A percentile compares a stretch with the other conserved stretches of the same genome.
Conservation (phyloP, 169 alveolate species). For the Cryptosporidium sp. region DNA sequence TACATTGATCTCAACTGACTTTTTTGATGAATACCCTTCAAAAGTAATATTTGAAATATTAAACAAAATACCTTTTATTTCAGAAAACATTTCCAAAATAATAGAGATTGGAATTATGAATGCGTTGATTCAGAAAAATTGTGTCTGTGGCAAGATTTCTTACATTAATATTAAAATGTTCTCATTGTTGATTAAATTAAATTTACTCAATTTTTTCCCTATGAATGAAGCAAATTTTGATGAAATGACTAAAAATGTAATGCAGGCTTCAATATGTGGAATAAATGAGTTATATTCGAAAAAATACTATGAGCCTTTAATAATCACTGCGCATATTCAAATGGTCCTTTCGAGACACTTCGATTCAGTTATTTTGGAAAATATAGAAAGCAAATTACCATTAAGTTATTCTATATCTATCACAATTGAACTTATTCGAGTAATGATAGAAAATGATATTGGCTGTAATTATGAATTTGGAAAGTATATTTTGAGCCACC, state of each 20-base stretch:
- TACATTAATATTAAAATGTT: neutral
- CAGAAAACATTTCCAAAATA: neutral
- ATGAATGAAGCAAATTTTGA: neutral
- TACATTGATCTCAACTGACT: conserved; percentile 3
- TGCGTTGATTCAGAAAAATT: neutral
- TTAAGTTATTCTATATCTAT: conserved; percentile 7
- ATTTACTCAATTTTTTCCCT: neutral
- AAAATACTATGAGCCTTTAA: neutral
- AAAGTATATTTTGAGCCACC: conserved; percentile 44
- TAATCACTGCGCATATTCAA: conserved; percentile 50
- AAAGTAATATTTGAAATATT: neutral
- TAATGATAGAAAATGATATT: neutral
- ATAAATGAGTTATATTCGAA: conserved; percentile 15
- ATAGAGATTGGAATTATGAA: neutral
- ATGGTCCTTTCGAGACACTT: conserved; percentile 33
- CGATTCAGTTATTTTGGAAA: neutral
- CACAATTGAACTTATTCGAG: conserved; percentile 26
- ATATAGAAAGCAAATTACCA: neutral
- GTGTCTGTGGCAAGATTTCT: neutral
- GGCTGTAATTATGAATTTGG: conserved; percentile 50
- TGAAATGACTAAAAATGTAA: neutral
- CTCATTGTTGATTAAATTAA: neutral
- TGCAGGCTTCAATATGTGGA: conserved; percentile 21
- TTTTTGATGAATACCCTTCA: neutral
- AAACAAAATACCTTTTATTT: neutral